Conservation (phyloP, 768 basidiomycete genomes). For the Coprinopsis marcescibilis region DNA sequence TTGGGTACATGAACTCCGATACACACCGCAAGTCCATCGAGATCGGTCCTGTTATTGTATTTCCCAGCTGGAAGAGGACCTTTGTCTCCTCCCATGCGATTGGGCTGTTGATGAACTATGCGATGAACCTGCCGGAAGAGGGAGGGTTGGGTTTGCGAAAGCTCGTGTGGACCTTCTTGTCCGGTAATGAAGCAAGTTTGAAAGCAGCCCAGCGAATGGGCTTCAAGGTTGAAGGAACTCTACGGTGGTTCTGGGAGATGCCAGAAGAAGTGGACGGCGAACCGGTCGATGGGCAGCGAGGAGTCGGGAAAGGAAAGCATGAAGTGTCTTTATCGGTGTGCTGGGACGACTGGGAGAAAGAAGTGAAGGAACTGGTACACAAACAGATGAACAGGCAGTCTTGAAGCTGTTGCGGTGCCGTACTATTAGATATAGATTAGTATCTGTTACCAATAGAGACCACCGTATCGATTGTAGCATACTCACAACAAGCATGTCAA, state of each 20-base stretch:
- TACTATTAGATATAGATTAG: too few species aligned
- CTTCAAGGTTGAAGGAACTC: constrained; percentile 46
- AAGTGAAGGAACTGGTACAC: constrained; percentile 26
- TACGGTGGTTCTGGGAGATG: constrained; percentile 52
- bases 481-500: background rate
- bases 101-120: constrained; percentile 44
- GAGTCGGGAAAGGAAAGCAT: constrained; percentile 23
- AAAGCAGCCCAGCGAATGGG: constrained; percentile 53
- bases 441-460: background rate
- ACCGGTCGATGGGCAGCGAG: constrained; percentile 33
- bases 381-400: too few species aligned
- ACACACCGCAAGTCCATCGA: constrained; percentile 40
- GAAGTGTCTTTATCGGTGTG: constrained; percentile 45
- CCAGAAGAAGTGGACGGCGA: constrained; percentile 30
- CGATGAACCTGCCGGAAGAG: constrained; percentile 33
- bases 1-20: constrained; percentile 45
- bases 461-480: constrained; percentile 6
- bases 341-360: constrained; percentile 52
- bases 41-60: constrained; percentile 48
- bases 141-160: constrained; percentile 52
- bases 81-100: constrained; percentile 54
- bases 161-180: constrained; percentile 56
- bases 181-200: constrained; percentile 41
- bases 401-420: too few species aligned
- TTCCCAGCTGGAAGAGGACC: constrained; percentile 57